These are phyloP conservation scores for Pyrus communis DNA, from an alignment of 306 rosid genomes.

Conservation along the genomic window DNA sequence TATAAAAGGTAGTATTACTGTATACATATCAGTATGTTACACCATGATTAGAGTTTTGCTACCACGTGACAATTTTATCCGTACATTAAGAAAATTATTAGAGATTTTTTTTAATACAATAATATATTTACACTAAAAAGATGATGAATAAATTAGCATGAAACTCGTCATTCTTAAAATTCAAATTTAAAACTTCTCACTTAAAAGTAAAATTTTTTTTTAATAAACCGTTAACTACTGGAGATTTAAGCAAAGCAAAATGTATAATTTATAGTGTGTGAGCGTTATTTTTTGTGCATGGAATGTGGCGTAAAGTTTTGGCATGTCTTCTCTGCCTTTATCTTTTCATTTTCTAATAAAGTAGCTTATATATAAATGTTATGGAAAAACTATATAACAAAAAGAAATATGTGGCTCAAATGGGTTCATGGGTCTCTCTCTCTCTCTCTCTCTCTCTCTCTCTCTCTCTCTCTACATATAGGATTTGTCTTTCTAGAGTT, in stretches of 20 bases:
- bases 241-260: background rate
- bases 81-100: too few species aligned
- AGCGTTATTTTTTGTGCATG: slow-evolving; percentile 16
- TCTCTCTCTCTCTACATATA: too few species aligned
- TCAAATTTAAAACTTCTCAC: rapidly evolving
- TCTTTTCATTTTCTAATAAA: slow-evolving; percentile 16
- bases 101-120: too few species aligned
- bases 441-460: slow-evolving; percentile 9
- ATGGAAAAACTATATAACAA: background rate
- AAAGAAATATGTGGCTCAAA: slow-evolving; percentile 2
- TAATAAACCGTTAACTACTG: too few species aligned
- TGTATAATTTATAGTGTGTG: background rate
- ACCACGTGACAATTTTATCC: too few species aligned
- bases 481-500: slow-evolving; percentile 42
- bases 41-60: too few species aligned
- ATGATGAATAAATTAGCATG: too few species aligned
- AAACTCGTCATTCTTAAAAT: too few species aligned
- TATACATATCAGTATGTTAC: too few species aligned
- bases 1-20: too few species aligned
- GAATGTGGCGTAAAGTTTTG: slow-evolving; percentile 48
- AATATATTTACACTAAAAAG: too few species aligned
- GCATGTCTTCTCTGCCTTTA: slow-evolving; percentile 39
- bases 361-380: background rate
- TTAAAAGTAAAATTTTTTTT: too few species aligned
- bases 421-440: slow-evolving; percentile 11